Conservation (phyloP, 441 rosid species). For the Capsella rubella region DNA sequence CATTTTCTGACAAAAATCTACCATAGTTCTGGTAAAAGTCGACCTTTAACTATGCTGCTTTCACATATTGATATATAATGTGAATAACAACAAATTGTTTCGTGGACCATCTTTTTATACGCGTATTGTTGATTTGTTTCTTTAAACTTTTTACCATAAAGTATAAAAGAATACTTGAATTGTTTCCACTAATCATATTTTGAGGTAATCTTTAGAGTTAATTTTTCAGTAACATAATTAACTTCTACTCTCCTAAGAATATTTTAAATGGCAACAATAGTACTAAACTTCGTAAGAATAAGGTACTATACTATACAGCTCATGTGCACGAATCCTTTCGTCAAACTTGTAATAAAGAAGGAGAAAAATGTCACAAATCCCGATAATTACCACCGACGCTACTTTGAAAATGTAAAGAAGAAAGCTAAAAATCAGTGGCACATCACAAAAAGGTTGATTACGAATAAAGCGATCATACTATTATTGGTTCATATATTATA, state of each 20-base stretch:
- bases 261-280: neutral
- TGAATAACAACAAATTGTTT: neutral
- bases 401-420: neutral
- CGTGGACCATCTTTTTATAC: neutral
- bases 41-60: neutral
- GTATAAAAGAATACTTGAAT: too few relatives aligned
- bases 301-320: neutral
- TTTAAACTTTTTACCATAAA: too few relatives aligned
- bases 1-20: too few relatives aligned
- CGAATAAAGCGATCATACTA: slow-evolving; percentile 20
- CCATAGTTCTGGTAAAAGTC: neutral
- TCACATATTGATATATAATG: neutral
- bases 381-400: slow-evolving; percentile 15
- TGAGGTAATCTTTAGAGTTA: neutral
- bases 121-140: too few relatives aligned
- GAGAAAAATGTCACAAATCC: slow-evolving; percentile 5
- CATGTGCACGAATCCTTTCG: slow-evolving; percentile 3
- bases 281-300: neutral
- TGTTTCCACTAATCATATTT: neutral
- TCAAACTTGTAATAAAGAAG: slow-evolving; percentile 6
- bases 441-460: neutral
- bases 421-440: neutral
- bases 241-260: neutral
- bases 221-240: neutral
- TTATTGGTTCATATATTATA: neutral